A percentile compares a stretch with the other conserved stretches of the same genome.
phyloP scores from a whole-genome alignment of 1,284 basidiomycete genomes.

The Blastosporella zonata region DNA sequence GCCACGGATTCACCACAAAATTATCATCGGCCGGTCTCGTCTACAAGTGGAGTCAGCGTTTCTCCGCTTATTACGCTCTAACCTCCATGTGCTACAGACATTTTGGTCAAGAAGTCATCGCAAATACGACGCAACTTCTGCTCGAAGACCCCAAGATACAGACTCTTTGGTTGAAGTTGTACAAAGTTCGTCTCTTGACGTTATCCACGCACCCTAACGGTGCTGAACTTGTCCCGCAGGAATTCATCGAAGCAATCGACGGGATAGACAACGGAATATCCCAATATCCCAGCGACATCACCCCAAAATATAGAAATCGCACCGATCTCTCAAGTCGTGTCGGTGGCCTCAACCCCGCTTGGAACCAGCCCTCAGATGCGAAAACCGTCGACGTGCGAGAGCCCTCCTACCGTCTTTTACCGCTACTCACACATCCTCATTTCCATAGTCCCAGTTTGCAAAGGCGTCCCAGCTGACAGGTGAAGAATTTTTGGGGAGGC shows the following conservation, averaged over 20 bases:
- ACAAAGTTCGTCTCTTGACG: constrained; percentile 50
- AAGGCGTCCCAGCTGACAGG: constrained; percentile 85
- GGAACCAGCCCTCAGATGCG: constrained; percentile 76
- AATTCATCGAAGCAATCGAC: constrained; percentile 94
- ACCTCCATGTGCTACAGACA: constrained; percentile 52
- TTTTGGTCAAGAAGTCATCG: constrained; percentile 88
- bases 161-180: constrained; percentile 85
- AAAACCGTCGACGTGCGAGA: constrained; percentile 66
- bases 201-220: not conserved
- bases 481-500: constrained; percentile 78
- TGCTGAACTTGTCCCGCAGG: constrained; percentile 37
- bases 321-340: constrained; percentile 87
- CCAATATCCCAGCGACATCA: constrained; percentile 63
- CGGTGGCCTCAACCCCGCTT: constrained; percentile 81
- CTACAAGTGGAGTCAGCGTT: constrained; percentile 69
- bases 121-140: constrained; percentile 54
- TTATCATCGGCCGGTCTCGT: constrained; percentile 91
- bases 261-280: constrained; percentile 95
- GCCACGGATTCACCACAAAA: constrained; percentile 83
- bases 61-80: not conserved
- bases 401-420: not conserved
- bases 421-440: constrained; percentile 1
- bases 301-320: constrained; percentile 68
- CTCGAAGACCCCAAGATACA: constrained; percentile 63
- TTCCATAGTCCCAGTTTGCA: constrained; percentile 64